Evolutionary conservation across 2,329 filamentous ascomycete genomes (phyloP), one percentile per base, ranked within the genome.

Genomic region (Incumbomyces lentus): DNA sequence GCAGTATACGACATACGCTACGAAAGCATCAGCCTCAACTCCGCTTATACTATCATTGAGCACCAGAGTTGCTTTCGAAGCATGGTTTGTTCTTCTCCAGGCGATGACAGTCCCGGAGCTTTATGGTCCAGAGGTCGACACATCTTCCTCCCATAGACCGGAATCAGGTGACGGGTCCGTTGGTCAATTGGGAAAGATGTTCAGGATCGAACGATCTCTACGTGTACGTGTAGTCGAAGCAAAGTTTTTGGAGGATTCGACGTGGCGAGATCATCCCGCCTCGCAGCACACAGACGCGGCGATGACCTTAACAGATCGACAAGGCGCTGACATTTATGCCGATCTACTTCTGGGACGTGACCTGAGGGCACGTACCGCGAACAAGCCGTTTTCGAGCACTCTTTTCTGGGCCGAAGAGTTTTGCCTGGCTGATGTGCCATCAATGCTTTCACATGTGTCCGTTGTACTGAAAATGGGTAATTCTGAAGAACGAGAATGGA

Each of bases 71-170:
- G 72, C 94, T n/a, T 95, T 93, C 58, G 92, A 98, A 62, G 92
- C 95, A 11, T 98, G 92, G 92, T 90, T 94, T 58, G 89, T 95
- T 6, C 70, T 98, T 8, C 65, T 98, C 26, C 79, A 90, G 52
- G 88, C 90, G 0, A 95, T 95, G 63, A 87, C 90, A 0, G 82
- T 94, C 38, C 90, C 92, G 0, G 88, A 95, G 57, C 73, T 96
- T 11, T 96, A 95, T 60, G 86, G 81, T 1, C 75, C 76, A n/a
- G 74, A 76, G 51, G 51, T 60, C 47, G 61, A 79, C 13, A 71
- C 77, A 34, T 57, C 69, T 8, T 59, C 68, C 11, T 58, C 59
- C 29, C 51, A 55, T 53, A 26, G 17, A 17, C 34, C 42, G 2
- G 38, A 14, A 14, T 39, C 49, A 55, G 17, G 57, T 32, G 52